phyloP scores from a whole-genome alignment of 768 basidiomycete species.

The Tulasnella sp. region DNA sequence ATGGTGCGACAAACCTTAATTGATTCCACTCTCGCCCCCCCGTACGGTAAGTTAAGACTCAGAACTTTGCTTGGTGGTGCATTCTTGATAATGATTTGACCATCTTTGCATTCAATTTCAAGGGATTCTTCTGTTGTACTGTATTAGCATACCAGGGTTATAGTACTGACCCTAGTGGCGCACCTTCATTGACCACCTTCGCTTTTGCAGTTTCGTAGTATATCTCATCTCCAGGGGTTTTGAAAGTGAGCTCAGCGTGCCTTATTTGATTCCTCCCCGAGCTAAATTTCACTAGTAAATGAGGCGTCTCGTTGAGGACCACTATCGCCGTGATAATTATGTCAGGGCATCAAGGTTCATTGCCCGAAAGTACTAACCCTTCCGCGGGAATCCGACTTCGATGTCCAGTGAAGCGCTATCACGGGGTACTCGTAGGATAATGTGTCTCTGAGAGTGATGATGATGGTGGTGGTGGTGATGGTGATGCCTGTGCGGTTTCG shows the following conservation, averaged over 20 bases:
- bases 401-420: slow-evolving; percentile 36
- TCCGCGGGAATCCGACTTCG: slow-evolving; percentile 30
- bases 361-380: slow-evolving; percentile 19
- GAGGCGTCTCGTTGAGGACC: slow-evolving; percentile 47
- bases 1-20: slow-evolving; percentile 25
- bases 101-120: not conserved
- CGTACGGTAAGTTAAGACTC: slow-evolving; percentile 12
- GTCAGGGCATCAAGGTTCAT: not conserved
- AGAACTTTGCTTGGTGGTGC: not conserved
- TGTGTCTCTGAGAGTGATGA: not conserved
- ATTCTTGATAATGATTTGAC: slow-evolving; percentile 7
- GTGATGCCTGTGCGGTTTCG: too few species aligned
- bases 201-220: slow-evolving; percentile 15
- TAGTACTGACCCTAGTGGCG: not conserved
- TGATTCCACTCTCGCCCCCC: slow-evolving; percentile 32
- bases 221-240: slow-evolving; percentile 36
- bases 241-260: slow-evolving; percentile 40
- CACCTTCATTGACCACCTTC: slow-evolving; percentile 5
- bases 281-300: slow-evolving; percentile 42
- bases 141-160: not conserved
- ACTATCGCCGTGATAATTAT: slow-evolving; percentile 31
- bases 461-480: too few species aligned
- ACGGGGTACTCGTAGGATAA: not conserved
- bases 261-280: slow-evolving; percentile 58
- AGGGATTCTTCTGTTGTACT: not conserved